Conservation (phyloP, 2,329 filamentous ascomycete species). For the Ophiostoma australiae region DNA sequence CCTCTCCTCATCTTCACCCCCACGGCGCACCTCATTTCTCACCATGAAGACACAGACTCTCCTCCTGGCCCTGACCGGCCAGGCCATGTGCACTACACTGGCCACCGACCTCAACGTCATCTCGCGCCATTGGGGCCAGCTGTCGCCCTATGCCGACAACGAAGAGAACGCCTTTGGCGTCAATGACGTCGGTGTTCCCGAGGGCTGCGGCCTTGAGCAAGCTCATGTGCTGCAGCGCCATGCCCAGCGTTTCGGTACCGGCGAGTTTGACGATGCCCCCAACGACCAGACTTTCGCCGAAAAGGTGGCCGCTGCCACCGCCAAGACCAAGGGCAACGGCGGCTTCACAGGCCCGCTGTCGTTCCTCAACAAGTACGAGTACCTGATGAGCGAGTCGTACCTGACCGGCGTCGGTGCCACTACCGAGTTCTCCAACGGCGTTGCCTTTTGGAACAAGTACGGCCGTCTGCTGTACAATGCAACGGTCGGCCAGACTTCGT, state of each 20-base stretch:
- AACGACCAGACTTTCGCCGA: constrained; percentile 46
- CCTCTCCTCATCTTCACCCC: not conserved
- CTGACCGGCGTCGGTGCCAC: constrained; percentile 47
- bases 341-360: constrained; percentile 42
- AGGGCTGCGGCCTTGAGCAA: constrained; percentile 53
- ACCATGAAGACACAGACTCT: constrained; percentile 14
- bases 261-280: constrained; percentile 43
- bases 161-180: constrained; percentile 44
- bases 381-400: constrained; percentile 41
- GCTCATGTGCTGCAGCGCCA: constrained; percentile 52
- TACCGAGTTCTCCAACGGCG: constrained; percentile 47
- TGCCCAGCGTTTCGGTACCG: constrained; percentile 46
- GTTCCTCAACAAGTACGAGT: constrained; percentile 51
- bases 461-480: constrained; percentile 51
- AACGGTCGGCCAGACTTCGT: constrained; percentile 43
- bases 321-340: constrained; percentile 18
- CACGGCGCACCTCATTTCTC: not conserved
- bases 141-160: constrained; percentile 46
- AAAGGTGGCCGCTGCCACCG: constrained; percentile 44
- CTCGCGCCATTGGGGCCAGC: constrained; percentile 41
- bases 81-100: constrained; percentile 20
- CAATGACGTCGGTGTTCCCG: constrained; percentile 43
- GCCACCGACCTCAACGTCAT: constrained; percentile 33
- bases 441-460: constrained; percentile 51
- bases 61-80: constrained; percentile 8